Evolutionary conservation across 2,329 filamentous ascomycete species (phyloP), one percentile per base, ranked within the genome.

Genomic region (Immersiporthe knoxdaviesiana): DNA sequence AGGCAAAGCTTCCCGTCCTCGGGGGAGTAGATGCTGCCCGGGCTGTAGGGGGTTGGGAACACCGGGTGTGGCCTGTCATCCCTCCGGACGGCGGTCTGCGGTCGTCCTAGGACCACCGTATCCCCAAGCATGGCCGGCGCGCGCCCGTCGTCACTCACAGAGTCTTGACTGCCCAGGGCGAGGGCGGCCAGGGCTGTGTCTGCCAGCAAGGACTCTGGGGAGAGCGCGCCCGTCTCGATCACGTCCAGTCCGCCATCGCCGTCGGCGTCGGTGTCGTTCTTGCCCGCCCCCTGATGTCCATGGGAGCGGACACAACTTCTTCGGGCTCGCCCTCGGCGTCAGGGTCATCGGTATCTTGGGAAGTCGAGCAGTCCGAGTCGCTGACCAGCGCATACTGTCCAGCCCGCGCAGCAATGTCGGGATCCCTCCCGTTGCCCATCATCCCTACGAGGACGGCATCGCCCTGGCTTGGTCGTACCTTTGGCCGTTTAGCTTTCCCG

Each of bases 361-460:
- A 68, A 35, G 30, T 66, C 1, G 32, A 56, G 16, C 72, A 73
- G n/a, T 77, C 75, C 67, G 76, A 75, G 66, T 79, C 79, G 44
- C 76, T 67, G 39, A 84, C 82, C 62, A 92, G 81, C 30, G 86
- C 83, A 72, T 84, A 77, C 71, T 81, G 80, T 72, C 84, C 85
- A 68, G 88, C 90, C 75, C 80, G 77, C 72, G 80, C 81, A 69
- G 90, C 89, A 75, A 93, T 86, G 64, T 93, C 89, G 64, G 87
- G 88, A 73, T 83, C 83, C 75, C 88, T 88, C 75, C 89, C 88
- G 76, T 83, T 87, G 74, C 82, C 87, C 81, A 94, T 84, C 77
- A 85, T 83, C 68, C 82, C 80, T 72, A 95, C 84, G 78, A 95
- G 84, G 72, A 92, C 88, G 74, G 84, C 87, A 84, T 92, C 89